Conservation (phyloP, 148 eudicot species). For the Nyssa sinensis region DNA sequence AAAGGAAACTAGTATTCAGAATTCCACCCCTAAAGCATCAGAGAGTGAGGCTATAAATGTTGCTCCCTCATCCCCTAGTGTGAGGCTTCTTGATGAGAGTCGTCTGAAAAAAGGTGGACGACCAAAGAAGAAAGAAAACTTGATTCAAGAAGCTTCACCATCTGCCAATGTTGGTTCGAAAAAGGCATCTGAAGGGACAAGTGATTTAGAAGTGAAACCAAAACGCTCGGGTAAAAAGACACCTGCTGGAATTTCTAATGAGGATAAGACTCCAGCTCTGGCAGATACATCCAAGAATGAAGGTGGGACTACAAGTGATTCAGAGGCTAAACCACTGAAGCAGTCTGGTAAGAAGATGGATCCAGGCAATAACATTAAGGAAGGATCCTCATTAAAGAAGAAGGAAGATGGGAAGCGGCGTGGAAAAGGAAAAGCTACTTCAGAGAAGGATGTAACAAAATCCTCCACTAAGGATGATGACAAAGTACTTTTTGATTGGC, state of each 20-base stretch:
- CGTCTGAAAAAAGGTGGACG: constrained; percentile 25
- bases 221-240: constrained; percentile 41
- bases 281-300: constrained; percentile 34
- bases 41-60: constrained; percentile 40
- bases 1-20: constrained; percentile 24
- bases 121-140: constrained; percentile 41
- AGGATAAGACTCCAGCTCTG: constrained; percentile 29
- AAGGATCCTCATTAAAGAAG: constrained; percentile 32
- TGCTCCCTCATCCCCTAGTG: constrained; percentile 48
- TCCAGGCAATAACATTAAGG: constrained; percentile 17
- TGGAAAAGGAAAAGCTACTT: constrained; percentile 31
- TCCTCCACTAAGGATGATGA: constrained; percentile 35
- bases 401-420: constrained; percentile 32
- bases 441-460: constrained; percentile 34
- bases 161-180: constrained; percentile 29
- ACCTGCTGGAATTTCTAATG: constrained; percentile 25
- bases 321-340: constrained; percentile 35
- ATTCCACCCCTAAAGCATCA: constrained; percentile 34
- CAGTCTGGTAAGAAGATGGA: constrained; percentile 38
- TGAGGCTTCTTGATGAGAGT: constrained; percentile 39
- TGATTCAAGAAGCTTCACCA: constrained; percentile 33
- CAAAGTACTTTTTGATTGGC: constrained; percentile 34
- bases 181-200: constrained; percentile 40
- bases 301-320: constrained; percentile 35
- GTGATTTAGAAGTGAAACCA: constrained; percentile 31